These are phyloP conservation scores for Lactarius hatsudake DNA, from an alignment of 768 basidiomycete species.

Conservation along the genomic window DNA sequence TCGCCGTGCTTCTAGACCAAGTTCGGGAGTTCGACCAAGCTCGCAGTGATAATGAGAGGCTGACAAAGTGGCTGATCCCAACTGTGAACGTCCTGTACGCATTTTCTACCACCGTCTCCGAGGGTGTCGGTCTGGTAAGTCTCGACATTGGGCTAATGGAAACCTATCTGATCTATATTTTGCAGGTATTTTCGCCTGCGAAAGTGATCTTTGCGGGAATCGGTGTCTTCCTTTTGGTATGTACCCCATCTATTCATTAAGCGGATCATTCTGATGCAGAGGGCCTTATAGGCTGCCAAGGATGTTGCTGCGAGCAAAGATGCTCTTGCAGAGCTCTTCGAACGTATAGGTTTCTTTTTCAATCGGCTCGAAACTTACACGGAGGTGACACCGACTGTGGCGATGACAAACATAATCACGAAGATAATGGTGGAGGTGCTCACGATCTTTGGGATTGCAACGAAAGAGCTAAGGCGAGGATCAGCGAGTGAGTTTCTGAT, in stretches of 20 bases:
- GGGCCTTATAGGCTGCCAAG: background rate
- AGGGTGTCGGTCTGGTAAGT: no score
- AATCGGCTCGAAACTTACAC: background rate
- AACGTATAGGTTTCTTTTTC: background rate
- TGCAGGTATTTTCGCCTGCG: background rate
- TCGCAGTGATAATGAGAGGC: no score
- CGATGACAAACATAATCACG: background rate
- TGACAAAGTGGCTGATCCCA: no score
- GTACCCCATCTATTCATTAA: background rate
- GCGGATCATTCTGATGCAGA: background rate
- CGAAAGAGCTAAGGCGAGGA: background rate
- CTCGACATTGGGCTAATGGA: no score
- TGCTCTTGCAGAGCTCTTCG: background rate
- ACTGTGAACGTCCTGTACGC: no score
- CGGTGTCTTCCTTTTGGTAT: background rate
- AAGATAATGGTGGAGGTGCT: background rate
- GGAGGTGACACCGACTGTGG: background rate
- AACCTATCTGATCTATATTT: background rate
- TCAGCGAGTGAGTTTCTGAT: background rate
- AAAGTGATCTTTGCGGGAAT: background rate
- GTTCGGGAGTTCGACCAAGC: no score
- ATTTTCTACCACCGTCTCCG: no score
- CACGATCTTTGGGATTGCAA: background rate
- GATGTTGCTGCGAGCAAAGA: background rate
- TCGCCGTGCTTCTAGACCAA: no score